These are phyloP conservation scores for Suillus weaverae DNA, from an alignment of 768 basidiomycete genomes.

Conservation along the genomic window DNA sequence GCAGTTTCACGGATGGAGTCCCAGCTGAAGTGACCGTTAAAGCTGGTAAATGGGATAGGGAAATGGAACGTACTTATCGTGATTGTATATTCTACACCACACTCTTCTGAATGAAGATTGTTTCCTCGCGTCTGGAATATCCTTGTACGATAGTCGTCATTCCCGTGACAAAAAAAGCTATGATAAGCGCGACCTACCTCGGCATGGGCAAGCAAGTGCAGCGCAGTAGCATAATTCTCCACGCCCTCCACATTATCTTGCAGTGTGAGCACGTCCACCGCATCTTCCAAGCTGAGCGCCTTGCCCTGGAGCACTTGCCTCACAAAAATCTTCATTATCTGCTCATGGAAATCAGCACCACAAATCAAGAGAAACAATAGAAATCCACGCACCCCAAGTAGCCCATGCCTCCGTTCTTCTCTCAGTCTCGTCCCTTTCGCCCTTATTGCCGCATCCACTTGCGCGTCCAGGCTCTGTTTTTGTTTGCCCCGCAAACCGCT, in stretches of 20 bases:
- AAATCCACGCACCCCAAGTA: conserved; percentile 36
- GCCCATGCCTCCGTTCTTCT: conserved; percentile 47
- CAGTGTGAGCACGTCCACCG: conserved; percentile 80
- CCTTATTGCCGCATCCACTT: conserved; percentile 62
- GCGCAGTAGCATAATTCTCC: conserved; percentile 67
- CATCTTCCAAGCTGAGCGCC: conserved; percentile 73
- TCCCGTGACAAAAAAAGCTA: neutral
- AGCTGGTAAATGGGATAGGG: neutral
- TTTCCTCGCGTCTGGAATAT: conserved; percentile 68
- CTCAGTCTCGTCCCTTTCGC: conserved; percentile 47
- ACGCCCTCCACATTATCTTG: conserved; percentile 69
- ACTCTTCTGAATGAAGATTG: conserved; percentile 69
- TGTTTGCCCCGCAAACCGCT: conserved; percentile 52
- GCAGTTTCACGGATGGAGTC: conserved; percentile 68
- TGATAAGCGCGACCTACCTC: conserved; percentile 39
- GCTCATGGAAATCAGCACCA: conserved; percentile 9
- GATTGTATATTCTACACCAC: conserved; percentile 87
- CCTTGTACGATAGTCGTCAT: conserved; percentile 36
- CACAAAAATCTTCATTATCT: conserved; percentile 73
- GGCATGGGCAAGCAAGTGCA: conserved; percentile 62
- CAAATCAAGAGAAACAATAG: neutral
- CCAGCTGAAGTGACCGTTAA: conserved; percentile 58
- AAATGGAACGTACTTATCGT: conserved; percentile 73
- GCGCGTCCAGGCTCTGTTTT: conserved; percentile 61
- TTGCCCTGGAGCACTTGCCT: conserved; percentile 72